Evolutionary conservation across 1,139 yeast genomes (phyloP).

Genomic region (Eremothecium gossypii): DNA sequence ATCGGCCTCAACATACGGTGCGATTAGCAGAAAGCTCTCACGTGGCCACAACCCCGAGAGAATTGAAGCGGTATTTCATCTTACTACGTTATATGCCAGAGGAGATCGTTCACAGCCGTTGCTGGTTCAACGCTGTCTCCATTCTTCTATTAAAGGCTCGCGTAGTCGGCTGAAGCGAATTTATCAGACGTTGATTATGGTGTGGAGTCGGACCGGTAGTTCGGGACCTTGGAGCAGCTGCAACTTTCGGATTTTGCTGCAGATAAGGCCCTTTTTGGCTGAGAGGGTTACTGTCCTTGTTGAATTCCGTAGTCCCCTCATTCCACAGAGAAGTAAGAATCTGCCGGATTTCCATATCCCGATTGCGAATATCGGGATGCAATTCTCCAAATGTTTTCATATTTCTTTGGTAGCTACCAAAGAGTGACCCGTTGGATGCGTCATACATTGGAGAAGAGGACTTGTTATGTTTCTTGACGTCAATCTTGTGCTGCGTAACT

Average conservation of each 20-base stretch:
- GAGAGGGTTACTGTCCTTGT: conserved; percentile 21
- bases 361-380: conserved; percentile 12
- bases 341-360: conserved; percentile 20
- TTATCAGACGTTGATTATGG: conserved; percentile 21
- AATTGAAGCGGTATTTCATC: not conserved
- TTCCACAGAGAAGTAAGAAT: conserved; percentile 25
- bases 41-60: too few species aligned
- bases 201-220: conserved; percentile 5
- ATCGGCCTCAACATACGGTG: too few species aligned
- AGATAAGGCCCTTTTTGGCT: conserved; percentile 10
- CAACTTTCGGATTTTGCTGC: conserved; percentile 6
- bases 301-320: conserved; percentile 22
- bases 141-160: conserved; percentile 28
- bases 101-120: conserved; percentile 10
- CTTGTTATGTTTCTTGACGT: conserved; percentile 10
- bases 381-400: conserved; percentile 16
- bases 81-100: not conserved
- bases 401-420: conserved; percentile 6
- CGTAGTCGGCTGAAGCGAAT: conserved; percentile 28
- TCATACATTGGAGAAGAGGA: conserved; percentile 2
- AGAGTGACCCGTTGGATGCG: conserved; percentile 4
- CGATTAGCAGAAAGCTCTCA: too few species aligned
- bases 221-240: conserved; percentile 5
- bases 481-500: conserved; percentile 13
- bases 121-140: conserved; percentile 20